Evolutionary conservation across 352 stramenopile genomes (phyloP), one percentile per base, ranked within the genome.

Genomic region (Phytophthora ohioensis): DNA sequence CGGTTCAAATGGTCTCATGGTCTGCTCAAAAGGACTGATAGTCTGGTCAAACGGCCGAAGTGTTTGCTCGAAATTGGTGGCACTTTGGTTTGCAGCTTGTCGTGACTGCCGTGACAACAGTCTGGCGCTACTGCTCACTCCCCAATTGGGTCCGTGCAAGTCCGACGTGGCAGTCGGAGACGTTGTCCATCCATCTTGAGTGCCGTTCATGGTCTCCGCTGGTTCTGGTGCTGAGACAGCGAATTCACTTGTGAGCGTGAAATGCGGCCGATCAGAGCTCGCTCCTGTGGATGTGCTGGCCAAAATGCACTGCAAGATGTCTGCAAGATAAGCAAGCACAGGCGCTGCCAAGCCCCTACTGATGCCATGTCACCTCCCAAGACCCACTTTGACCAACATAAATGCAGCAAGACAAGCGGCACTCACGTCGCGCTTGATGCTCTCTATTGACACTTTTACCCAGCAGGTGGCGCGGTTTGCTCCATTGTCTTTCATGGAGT

Each of bases 271-370:
- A 67, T 51, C 39, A 57, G 30, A n/a, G 34, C 48, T 64, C 63
- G 45, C 39, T 69, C 63, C 46, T 73, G 15, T 11, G 41, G 68
- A 76, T 76, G 68, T 76, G 68, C 32, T 69, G 30, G 45, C 39
- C 56, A 67, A 63, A 41, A 43, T 63, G 58, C 47, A 64, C 45
- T 31, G 53, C 21, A 41, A 55, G 32, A 21, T 63, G 59, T 69
- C 43, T 56, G 55, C 52, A 42, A 57, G 66, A 57, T 58, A 75
- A 66, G 55, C 61, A 71, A 75, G 67, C 67, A 51, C 61, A 65
- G 52, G 66, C 61, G 61, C 67, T 66, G 67, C 8, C 67, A 41
- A 61, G 67, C 61, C 48, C 67, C 55, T 75, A 75, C 67, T 70
- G 67, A 71, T 36, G 38, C 11, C 34, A 31, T 60, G 41, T 53